These are phyloP conservation scores for Inosperma sp. DNA, from an alignment of 768 basidiomycete species.

Conservation along the genomic window DNA sequence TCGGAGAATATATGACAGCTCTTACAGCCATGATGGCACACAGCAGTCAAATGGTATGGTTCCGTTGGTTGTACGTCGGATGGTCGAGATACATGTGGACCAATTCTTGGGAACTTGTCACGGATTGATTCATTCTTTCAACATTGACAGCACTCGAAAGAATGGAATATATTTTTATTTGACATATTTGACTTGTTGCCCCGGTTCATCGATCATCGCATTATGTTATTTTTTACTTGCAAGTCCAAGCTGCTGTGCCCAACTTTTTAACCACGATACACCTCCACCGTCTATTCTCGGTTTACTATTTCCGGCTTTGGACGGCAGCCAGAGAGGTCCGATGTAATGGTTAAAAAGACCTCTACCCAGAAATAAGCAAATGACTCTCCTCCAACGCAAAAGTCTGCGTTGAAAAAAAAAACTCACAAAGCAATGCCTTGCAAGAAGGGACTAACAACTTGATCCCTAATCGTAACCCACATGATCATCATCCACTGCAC, in stretches of 20 bases:
- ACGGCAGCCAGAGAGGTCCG: constrained; percentile 35
- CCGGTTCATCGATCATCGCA: not conserved
- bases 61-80: constrained; percentile 75
- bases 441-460: constrained; percentile 60
- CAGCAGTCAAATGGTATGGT: constrained; percentile 79
- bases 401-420: not conserved
- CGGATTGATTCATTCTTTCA: constrained; percentile 1
- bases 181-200: not conserved
- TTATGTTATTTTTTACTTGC: constrained; percentile 6
- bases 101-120: constrained; percentile 63
- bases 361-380: constrained; percentile 27
- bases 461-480: constrained; percentile 66
- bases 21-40: constrained; percentile 71
- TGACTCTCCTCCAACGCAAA: not conserved
- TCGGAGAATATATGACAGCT: constrained; percentile 50
- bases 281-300: constrained; percentile 37
- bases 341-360: constrained; percentile 43
- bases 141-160: too few species aligned
- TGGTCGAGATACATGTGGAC: constrained; percentile 93
- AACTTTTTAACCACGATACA: constrained; percentile 40
- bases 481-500: constrained; percentile 55
- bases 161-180: too few species aligned
- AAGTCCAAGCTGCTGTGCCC: constrained; percentile 30
- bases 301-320: constrained; percentile 20
- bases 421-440: constrained; percentile 67